These are phyloP conservation scores for Sarcodon aspratus DNA, from an alignment of 768 basidiomycete species.

Conservation along the genomic window DNA sequence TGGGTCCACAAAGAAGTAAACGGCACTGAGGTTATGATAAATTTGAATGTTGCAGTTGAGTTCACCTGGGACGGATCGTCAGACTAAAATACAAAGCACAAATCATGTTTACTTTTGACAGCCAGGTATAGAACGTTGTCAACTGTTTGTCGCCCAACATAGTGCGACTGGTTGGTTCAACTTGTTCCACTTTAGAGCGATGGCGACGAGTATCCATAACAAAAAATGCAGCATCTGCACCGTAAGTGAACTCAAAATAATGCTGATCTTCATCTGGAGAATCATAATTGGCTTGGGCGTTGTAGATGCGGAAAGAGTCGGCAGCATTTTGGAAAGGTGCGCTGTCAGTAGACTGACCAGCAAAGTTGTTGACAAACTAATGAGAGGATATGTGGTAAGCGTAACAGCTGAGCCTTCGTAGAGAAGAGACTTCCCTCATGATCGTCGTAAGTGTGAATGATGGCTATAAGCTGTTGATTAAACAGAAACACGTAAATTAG, in stretches of 20 bases:
- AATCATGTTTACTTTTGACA: slow-evolving; percentile 29
- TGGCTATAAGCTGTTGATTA: slow-evolving; percentile 28
- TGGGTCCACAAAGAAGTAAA: slow-evolving; percentile 64
- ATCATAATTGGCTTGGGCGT: slow-evolving; percentile 54
- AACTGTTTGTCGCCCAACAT: slow-evolving; percentile 67
- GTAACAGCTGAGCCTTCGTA: slow-evolving; percentile 1
- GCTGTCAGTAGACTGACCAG: slow-evolving; percentile 38
- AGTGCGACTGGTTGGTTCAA: slow-evolving; percentile 30
- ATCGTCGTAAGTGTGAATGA: slow-evolving; percentile 63
- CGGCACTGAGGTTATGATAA: slow-evolving; percentile 63
- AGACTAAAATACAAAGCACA: neutral
- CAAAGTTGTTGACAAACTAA: slow-evolving; percentile 53
- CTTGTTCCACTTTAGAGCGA: slow-evolving; percentile 29
- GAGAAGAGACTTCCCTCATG: slow-evolving; percentile 37
- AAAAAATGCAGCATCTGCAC: slow-evolving; percentile 57
- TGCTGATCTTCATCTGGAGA: slow-evolving; percentile 28
- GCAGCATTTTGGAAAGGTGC: slow-evolving; percentile 4
- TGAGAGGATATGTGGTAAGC: slow-evolving; percentile 9
- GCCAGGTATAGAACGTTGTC: slow-evolving; percentile 50
- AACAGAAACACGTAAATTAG: neutral
- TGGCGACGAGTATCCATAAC: slow-evolving; percentile 65
- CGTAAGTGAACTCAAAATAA: slow-evolving; percentile 54
- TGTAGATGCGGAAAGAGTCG: slow-evolving; percentile 49
- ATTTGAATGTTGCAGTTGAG: slow-evolving; percentile 64
- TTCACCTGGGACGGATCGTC: slow-evolving; percentile 36